A percentile compares a stretch with the other conserved stretches of the same genome.
These are phyloP conservation scores for Santalum album DNA, from an alignment of 164 flowering plant genomes.

Conservation along the genomic window DNA sequence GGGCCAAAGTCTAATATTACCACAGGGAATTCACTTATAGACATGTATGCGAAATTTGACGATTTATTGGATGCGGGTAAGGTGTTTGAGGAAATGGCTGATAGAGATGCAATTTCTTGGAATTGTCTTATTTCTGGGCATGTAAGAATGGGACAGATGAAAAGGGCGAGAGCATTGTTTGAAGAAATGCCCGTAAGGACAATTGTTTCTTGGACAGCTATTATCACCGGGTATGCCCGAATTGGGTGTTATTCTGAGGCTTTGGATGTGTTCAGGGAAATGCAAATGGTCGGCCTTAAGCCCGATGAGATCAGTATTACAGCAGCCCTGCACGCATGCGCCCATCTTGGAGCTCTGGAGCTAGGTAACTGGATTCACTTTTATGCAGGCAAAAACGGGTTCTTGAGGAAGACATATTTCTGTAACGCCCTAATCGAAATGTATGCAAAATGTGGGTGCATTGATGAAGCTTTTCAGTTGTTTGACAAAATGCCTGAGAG, in stretches of 20 bases:
- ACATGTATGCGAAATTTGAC: slow-evolving; percentile 58
- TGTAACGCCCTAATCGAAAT: slow-evolving; percentile 75
- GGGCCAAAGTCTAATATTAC: slow-evolving; percentile 26
- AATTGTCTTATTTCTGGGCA: slow-evolving; percentile 54
- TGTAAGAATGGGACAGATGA: slow-evolving; percentile 49
- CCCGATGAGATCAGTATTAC: slow-evolving; percentile 55
- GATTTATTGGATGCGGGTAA: slow-evolving; percentile 31
- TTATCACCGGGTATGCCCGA: slow-evolving; percentile 43
- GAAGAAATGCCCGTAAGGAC: slow-evolving; percentile 40
- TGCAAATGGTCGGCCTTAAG: slow-evolving; percentile 40
- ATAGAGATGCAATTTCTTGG: slow-evolving; percentile 64
- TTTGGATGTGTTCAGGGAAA: slow-evolving; percentile 30
- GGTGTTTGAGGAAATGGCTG: slow-evolving; percentile 56
- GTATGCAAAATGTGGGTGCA: slow-evolving; percentile 53
- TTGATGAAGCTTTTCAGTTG: slow-evolving; percentile 27
- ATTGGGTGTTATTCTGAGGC: slow-evolving; percentile 37
- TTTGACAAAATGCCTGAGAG: slow-evolving; percentile 25
- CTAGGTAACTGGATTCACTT: slow-evolving; percentile 68
- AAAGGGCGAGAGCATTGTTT: slow-evolving; percentile 34
- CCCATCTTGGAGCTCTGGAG: slow-evolving; percentile 68
- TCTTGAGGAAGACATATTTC: slow-evolving; percentile 29
- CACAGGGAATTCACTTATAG: slow-evolving; percentile 45
- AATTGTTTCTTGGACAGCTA: slow-evolving; percentile 49
- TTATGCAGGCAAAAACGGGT: slow-evolving; percentile 41
- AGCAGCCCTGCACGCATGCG: slow-evolving; percentile 65